Evolutionary conservation across 202 grass and related monocot genomes (phyloP).

Genomic region (Musa balbisiana): DNA sequence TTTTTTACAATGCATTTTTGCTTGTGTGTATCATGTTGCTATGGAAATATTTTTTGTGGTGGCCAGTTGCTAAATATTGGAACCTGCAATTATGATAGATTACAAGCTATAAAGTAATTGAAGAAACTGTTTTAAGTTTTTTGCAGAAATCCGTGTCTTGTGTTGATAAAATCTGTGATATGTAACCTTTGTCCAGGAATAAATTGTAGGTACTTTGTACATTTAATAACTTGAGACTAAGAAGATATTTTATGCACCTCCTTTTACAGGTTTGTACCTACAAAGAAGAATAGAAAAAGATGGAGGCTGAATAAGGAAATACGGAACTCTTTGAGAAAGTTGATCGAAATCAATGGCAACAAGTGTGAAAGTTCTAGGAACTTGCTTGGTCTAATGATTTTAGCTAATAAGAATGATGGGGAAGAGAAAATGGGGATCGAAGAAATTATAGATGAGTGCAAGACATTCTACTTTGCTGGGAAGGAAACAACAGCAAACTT

Average conservation of each 20-base stretch:
- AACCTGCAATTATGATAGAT: no score
- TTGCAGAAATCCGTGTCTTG: no score
- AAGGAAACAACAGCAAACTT: constrained; percentile 81
- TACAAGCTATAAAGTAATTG: no score
- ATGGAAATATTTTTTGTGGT: no score
- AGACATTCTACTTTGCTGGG: constrained; percentile 79
- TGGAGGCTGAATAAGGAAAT: constrained; percentile 54
- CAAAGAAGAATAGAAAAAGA: constrained; percentile 61
- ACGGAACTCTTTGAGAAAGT: constrained; percentile 35
- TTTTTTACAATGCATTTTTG: no score
- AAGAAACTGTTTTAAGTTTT: no score
- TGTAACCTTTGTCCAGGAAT: no score
- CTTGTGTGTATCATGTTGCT: no score
- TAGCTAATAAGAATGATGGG: constrained; percentile 35
- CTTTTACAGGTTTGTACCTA: constrained; percentile 56
- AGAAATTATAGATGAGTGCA: constrained; percentile 87
- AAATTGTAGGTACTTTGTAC: no score
- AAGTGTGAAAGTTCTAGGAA: constrained; percentile 67
- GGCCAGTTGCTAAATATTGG: no score
- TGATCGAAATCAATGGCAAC: constrained; percentile 48
- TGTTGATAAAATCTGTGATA: no score
- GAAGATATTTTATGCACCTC: constrained; percentile 19
- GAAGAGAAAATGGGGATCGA: constrained; percentile 62
- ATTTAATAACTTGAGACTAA: background rate
- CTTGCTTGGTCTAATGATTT: constrained; percentile 73